A percentile compares a stretch with the other conserved stretches of the same genome.
Evolutionary conservation across 2,329 filamentous ascomycete species (phyloP).

Genomic region (Teratosphaeriaceae sp.): DNA sequence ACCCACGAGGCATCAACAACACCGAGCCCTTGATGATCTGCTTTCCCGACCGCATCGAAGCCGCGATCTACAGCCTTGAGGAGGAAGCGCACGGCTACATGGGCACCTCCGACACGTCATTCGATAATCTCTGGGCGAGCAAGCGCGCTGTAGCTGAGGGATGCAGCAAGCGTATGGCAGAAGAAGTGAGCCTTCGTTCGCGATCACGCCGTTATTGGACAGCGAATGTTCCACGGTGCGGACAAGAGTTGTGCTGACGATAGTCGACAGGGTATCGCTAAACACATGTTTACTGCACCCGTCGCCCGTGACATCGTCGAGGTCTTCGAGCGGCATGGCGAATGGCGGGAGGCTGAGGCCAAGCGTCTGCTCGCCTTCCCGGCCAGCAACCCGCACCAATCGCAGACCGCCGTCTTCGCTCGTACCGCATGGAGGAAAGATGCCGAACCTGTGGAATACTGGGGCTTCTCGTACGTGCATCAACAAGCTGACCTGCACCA

Average conservation of each 20-base stretch:
- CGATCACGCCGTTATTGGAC: neutral
- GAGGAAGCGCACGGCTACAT: constrained; percentile 29
- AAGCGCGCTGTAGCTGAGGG: constrained; percentile 27
- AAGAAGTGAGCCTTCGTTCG: constrained; percentile 2
- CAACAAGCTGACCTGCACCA: too few species aligned
- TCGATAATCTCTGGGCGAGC: constrained; percentile 34
- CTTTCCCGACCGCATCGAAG: constrained; percentile 24
- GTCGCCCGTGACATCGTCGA: constrained; percentile 44
- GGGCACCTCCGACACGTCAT: constrained; percentile 33
- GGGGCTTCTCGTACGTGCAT: constrained; percentile 28
- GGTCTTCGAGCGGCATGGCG: constrained; percentile 37
- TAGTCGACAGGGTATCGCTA: constrained; percentile 25
- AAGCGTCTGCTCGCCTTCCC: constrained; percentile 6
- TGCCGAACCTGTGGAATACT: constrained; percentile 31
- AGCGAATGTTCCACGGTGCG: too few species aligned
- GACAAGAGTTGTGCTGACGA: neutral
- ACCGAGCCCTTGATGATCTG: constrained; percentile 28
- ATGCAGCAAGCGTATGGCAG: constrained; percentile 13
- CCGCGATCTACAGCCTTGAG: constrained; percentile 27
- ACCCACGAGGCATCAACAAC: constrained; percentile 37
- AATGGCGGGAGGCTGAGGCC: constrained; percentile 25
- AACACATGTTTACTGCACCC: constrained; percentile 39
- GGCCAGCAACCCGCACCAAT: neutral
- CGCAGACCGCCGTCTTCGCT: constrained; percentile 3
- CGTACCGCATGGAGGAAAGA: constrained; percentile 20